Evolutionary conservation across 164 flowering plant genomes (phyloP).

Genomic region (Annona cherimola): DNA sequence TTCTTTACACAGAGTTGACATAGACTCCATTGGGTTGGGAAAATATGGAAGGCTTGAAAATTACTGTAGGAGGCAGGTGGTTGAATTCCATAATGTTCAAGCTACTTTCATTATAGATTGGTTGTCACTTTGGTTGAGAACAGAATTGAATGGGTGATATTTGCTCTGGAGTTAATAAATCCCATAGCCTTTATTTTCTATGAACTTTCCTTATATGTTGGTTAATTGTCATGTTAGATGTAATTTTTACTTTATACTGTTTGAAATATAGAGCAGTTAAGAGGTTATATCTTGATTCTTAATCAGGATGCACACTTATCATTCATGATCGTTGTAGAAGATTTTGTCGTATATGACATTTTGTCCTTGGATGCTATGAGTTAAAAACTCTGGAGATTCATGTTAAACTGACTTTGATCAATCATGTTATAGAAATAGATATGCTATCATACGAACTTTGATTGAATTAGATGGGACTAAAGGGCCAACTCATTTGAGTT

Average conservation of each 20-base stretch:
- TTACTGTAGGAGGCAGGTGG: constrained; percentile 87
- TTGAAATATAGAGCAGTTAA: background rate
- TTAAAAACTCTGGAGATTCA: no score
- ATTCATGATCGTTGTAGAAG: background rate
- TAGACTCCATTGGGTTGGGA: constrained; percentile 67
- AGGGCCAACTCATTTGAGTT: no score
- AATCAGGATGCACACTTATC: background rate
- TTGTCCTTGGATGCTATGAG: background rate
- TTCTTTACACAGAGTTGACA: constrained; percentile 64
- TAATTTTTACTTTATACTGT: no score
- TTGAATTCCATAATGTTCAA: constrained; percentile 6
- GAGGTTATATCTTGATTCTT: background rate
- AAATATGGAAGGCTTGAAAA: constrained; percentile 66
- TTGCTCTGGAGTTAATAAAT: background rate
- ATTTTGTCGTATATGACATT: background rate
- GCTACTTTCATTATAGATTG: background rate
- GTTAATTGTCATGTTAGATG: background rate
- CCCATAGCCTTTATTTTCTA: background rate
- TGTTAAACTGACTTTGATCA: no score
- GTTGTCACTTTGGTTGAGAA: background rate
- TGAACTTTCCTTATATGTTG: background rate
- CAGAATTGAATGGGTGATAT: background rate
- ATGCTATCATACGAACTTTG: no score
- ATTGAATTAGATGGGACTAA: no score
- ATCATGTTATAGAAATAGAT: no score